Conservation (phyloP, 345 rosid species). For the Cochlearia excelsa region DNA sequence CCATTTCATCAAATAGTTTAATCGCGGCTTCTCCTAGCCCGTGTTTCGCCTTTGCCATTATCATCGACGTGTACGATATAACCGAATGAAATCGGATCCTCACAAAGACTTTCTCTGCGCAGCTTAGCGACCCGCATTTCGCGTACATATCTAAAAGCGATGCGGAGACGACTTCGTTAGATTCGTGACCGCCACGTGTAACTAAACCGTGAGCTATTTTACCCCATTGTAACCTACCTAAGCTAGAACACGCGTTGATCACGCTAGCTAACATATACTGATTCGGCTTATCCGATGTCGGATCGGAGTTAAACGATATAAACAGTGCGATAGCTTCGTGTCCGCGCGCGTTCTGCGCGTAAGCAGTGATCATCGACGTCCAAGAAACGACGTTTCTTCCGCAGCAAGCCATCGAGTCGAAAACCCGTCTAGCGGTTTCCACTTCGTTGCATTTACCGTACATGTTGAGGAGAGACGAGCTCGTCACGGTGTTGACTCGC, state of each 20-base stretch:
- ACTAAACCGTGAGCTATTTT: constrained; percentile 61
- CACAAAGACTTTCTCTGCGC: constrained; percentile 55
- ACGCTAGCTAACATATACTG: constrained; percentile 71
- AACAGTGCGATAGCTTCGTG: constrained; percentile 60
- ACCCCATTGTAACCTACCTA: constrained; percentile 62
- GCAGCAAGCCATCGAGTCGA: constrained; percentile 46
- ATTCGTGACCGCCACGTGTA: constrained; percentile 43
- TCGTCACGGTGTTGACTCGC: constrained; percentile 49
- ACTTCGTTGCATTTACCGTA: constrained; percentile 83
- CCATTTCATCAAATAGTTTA: constrained; percentile 46
- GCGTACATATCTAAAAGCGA: constrained; percentile 84
- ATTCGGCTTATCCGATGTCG: constrained; percentile 39
- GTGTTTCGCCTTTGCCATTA: constrained; percentile 44
- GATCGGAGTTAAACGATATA: constrained; percentile 41
- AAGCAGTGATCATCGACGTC: constrained; percentile 71
- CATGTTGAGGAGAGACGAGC: constrained; percentile 80
- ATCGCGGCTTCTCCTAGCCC: constrained; percentile 31
- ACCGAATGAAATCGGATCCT: constrained; percentile 53
- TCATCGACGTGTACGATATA: constrained; percentile 69
- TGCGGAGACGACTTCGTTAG: constrained; percentile 54
- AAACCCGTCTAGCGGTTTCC: constrained; percentile 60
- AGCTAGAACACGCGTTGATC: constrained; percentile 63
- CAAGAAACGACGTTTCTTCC: constrained; percentile 65
- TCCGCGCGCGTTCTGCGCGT: constrained; percentile 69
- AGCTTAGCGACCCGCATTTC: constrained; percentile 60